Evolutionary conservation across 306 rosid species (phyloP).

Genomic region (Dalbergia oliveri): DNA sequence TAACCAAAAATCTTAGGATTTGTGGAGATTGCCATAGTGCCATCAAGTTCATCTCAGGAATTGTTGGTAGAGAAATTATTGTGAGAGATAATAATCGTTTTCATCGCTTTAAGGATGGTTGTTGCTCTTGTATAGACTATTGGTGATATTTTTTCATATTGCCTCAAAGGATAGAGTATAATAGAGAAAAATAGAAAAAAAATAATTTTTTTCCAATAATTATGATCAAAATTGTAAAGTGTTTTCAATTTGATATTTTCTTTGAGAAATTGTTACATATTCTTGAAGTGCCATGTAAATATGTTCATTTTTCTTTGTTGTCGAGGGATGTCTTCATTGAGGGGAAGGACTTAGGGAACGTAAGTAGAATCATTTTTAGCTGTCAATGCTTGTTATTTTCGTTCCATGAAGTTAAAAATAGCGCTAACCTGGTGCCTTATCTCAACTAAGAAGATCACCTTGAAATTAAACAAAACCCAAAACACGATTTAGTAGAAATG

Average conservation of each 20-base stretch:
- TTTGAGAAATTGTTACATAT: no score
- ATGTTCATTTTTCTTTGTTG: no score
- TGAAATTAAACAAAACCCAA: not conserved
- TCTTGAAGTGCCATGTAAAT: no score
- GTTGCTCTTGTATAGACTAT: conserved; percentile 74
- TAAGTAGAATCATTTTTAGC: not conserved
- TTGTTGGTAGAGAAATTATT: conserved; percentile 71
- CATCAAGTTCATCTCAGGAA: conserved; percentile 67
- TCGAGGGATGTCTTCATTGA: not conserved
- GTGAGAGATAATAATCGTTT: conserved; percentile 80
- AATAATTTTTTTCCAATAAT: not conserved
- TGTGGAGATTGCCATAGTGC: conserved; percentile 63
- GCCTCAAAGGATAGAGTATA: conserved; percentile 6
- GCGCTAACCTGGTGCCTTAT: not conserved
- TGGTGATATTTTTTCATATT: conserved; percentile 57
- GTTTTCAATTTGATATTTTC: not conserved
- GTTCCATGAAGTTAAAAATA: not conserved
- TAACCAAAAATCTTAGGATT: conserved; percentile 70
- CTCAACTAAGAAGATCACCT: not conserved
- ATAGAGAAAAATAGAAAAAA: not conserved
- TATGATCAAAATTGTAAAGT: not conserved
- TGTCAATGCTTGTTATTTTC: not conserved
- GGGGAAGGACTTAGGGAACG: not conserved
- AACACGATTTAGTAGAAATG: not conserved
- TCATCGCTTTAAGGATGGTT: conserved; percentile 68